These are phyloP conservation scores for Aspergillus fischeri DNA, from an alignment of 2,329 filamentous ascomycete genomes.

Conservation along the genomic window DNA sequence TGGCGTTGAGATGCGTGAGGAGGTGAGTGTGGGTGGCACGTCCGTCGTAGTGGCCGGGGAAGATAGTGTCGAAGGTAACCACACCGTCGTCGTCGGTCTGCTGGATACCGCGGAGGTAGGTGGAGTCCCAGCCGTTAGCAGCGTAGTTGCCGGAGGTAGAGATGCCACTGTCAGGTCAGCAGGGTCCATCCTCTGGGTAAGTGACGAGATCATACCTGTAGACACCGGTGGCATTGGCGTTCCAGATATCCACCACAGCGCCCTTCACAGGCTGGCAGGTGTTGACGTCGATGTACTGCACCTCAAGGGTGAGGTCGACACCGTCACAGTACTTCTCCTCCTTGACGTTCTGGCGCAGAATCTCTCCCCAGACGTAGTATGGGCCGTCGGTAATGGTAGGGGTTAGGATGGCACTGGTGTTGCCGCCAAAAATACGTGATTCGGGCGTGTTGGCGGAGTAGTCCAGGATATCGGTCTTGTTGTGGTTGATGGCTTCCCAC, in stretches of 20 bases:
- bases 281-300: slow-evolving; percentile 46
- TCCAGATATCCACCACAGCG: slow-evolving; percentile 45
- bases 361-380: slow-evolving; percentile 44
- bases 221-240: slow-evolving; percentile 45
- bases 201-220: slow-evolving; percentile 31
- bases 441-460: slow-evolving; percentile 25
- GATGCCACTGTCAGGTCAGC: slow-evolving; percentile 19
- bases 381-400: slow-evolving; percentile 44
- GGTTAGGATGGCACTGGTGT: slow-evolving; percentile 42
- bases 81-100: slow-evolving; percentile 46
- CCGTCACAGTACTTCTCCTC: slow-evolving; percentile 37
- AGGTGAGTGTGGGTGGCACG: slow-evolving; percentile 50
- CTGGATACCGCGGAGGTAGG: slow-evolving; percentile 49
- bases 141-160: slow-evolving; percentile 26
- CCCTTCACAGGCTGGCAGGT: slow-evolving; percentile 40
- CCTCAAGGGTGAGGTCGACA: slow-evolving; percentile 42
- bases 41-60: slow-evolving; percentile 47
- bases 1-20: slow-evolving; percentile 40
- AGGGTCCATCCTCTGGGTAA: background rate
- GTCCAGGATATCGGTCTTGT: slow-evolving; percentile 32
- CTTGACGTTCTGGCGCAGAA: slow-evolving; percentile 39
- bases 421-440: slow-evolving; percentile 35
- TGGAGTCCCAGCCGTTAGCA: slow-evolving; percentile 33
- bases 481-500: slow-evolving; percentile 38
- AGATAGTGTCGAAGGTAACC: slow-evolving; percentile 45